A percentile compares a stretch with the other conserved stretches of the same genome.
phyloP scores from a whole-genome alignment of 148 eudicot genomes.

The Spergularia marina region DNA sequence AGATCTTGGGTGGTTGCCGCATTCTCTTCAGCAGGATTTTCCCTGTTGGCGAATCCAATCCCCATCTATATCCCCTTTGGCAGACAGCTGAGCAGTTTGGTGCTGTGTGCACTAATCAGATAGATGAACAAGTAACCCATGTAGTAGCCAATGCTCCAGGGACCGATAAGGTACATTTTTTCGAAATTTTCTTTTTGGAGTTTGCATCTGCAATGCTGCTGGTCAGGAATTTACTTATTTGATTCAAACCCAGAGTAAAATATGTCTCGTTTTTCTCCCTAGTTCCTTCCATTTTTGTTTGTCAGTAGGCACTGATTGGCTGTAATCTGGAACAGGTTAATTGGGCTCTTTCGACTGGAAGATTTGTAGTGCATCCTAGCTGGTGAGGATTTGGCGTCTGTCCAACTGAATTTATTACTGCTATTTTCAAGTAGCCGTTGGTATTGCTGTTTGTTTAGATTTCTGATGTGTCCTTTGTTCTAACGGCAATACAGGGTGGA shows the following conservation, averaged over 20 bases:
- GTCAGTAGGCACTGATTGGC: conserved; percentile 8
- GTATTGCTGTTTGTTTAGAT: neutral
- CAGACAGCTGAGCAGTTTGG: conserved; percentile 98
- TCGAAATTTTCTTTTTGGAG: neutral
- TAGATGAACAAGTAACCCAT: conserved; percentile 93
- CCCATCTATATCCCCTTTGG: conserved; percentile 91
- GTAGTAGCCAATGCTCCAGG: conserved; percentile 92
- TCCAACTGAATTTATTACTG: neutral
- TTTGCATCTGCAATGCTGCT: neutral
- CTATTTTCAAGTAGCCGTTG: neutral
- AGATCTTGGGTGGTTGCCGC: conserved; percentile 75
- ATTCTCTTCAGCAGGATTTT: conserved; percentile 88
- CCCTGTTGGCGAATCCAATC: conserved; percentile 85
- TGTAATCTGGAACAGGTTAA: conserved; percentile 58
- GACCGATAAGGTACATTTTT: conserved; percentile 72
- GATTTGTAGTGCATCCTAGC: conserved; percentile 92
- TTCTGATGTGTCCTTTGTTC: conserved; percentile 18
- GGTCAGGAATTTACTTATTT: neutral
- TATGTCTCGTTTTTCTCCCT: neutral
- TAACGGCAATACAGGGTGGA: conserved; percentile 71
- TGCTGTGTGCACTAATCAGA: conserved; percentile 82
- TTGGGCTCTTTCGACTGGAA: conserved; percentile 85
- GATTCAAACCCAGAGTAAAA: neutral
- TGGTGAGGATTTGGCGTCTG: conserved; percentile 52
- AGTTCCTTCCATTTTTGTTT: neutral